Evolutionary conservation across 768 basidiomycete species (phyloP).

Genomic region (Boletus reticuloceps): DNA sequence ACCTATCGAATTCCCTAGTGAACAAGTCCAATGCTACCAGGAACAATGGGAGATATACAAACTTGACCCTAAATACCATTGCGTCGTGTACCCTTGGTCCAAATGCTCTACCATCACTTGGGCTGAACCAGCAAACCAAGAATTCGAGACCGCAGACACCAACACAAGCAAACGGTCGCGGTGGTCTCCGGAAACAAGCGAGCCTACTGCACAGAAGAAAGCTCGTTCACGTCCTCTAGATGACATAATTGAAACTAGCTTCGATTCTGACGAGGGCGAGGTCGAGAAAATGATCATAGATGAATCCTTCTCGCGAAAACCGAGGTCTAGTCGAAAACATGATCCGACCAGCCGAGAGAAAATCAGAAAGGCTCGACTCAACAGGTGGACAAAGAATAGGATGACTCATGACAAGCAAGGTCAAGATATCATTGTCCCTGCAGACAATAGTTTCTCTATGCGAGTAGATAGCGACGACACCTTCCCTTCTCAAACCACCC

Average conservation of each 20-base stretch:
- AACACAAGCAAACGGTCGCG: slow-evolving; percentile 28
- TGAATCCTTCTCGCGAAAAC: slow-evolving; percentile 21
- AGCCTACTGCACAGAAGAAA: slow-evolving; percentile 22
- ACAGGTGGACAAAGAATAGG: slow-evolving; percentile 29
- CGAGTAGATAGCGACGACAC: slow-evolving; percentile 24
- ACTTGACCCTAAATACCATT: slow-evolving; percentile 72
- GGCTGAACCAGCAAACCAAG: slow-evolving; percentile 14
- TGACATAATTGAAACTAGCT: slow-evolving; percentile 21
- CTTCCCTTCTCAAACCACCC: slow-evolving; percentile 13
- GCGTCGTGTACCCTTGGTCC: slow-evolving; percentile 49
- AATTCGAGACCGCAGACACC: slow-evolving; percentile 3
- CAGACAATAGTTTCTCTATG: slow-evolving; percentile 32
- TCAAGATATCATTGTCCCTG: slow-evolving; percentile 27
- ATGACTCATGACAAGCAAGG: slow-evolving; percentile 26
- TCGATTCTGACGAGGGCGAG: slow-evolving; percentile 41
- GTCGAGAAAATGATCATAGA: slow-evolving; percentile 53
- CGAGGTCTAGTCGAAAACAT: slow-evolving; percentile 13
- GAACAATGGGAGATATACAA: slow-evolving; percentile 90
- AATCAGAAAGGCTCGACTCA: slow-evolving; percentile 24
- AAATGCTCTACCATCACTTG: slow-evolving; percentile 26
- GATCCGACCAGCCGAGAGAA: slow-evolving; percentile 32
- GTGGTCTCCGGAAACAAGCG: slow-evolving; percentile 21
- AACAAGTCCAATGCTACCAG: slow-evolving; percentile 52
- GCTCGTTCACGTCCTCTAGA: slow-evolving; percentile 22
- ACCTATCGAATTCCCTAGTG: slow-evolving; percentile 33